Conservation (phyloP, 495 filamentous ascomycete genomes). For the Lichina pygmaea region DNA sequence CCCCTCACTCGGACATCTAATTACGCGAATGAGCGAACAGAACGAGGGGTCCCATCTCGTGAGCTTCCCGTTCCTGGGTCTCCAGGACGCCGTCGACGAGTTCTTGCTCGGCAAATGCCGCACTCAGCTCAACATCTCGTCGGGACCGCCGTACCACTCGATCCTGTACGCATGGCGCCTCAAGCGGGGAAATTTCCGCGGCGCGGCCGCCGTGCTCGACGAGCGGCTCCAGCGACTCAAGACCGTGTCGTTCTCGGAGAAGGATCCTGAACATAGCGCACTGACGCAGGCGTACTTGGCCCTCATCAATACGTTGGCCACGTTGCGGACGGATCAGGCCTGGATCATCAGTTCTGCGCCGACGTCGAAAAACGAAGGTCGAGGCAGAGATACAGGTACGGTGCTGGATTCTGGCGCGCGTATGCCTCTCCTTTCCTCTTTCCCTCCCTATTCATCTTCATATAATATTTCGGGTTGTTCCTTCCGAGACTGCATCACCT, state of each 20-base stretch:
- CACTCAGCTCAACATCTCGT: slow-evolving; percentile 25
- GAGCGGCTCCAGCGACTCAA: slow-evolving; percentile 37
- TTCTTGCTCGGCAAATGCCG: slow-evolving; percentile 37
- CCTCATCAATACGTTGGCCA: slow-evolving; percentile 68
- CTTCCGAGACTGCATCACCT: too few relatives aligned
- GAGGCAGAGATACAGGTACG: too few relatives aligned
- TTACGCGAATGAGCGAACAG: slow-evolving; percentile 33
- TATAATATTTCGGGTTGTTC: too few relatives aligned
- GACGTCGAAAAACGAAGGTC: too few relatives aligned
- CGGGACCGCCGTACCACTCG: slow-evolving; percentile 41
- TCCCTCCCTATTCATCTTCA: too few relatives aligned
- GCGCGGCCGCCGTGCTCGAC: slow-evolving; percentile 53
- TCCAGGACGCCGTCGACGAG: slow-evolving; percentile 53
- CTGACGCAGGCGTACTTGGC: slow-evolving; percentile 41
- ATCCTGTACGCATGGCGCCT: slow-evolving; percentile 79
- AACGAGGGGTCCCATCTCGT: slow-evolving; percentile 12
- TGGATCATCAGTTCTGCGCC: slow-evolving; percentile 18
- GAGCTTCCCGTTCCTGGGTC: slow-evolving; percentile 45
- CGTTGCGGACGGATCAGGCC: slow-evolving; percentile 55
- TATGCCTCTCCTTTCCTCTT: too few relatives aligned
- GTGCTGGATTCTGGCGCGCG: too few relatives aligned
- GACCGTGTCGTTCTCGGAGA: slow-evolving; percentile 19
- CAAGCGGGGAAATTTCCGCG: slow-evolving; percentile 58
- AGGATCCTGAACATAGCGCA: slow-evolving; percentile 25
- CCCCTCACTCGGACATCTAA: slow-evolving; percentile 19